These are phyloP conservation scores for Gentiana straminea DNA, from an alignment of 257 asterid genomes.

Conservation along the genomic window DNA sequence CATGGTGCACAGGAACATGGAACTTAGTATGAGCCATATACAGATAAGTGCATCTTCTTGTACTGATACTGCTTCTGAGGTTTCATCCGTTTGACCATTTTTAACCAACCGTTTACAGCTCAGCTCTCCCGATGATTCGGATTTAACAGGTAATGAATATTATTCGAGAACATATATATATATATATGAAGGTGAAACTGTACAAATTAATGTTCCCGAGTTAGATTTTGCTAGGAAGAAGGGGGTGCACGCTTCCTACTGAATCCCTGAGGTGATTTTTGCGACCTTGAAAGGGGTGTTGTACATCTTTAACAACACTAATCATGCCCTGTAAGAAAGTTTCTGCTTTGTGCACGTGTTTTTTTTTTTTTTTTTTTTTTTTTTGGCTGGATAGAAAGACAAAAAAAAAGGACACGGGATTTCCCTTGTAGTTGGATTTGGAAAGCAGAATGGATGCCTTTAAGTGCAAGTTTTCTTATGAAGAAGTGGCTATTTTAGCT, in stretches of 20 bases:
- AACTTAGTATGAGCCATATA: constrained; percentile 28
- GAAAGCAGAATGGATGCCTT: too few species aligned
- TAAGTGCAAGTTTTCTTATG: too few species aligned
- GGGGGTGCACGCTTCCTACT: constrained; percentile 3
- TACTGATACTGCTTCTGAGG: constrained; percentile 13
- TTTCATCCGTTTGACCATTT: constrained; percentile 10
- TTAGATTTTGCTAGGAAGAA: constrained; percentile 7
- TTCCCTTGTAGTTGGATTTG: too few species aligned
- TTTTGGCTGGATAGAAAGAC: too few species aligned
- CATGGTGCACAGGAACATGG: constrained; percentile 67
- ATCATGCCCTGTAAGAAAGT: too few species aligned
- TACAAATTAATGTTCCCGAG: constrained; percentile 5
- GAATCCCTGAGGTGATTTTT: constrained; percentile 18
- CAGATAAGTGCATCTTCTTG: constrained; percentile 30
- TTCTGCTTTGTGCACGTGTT: too few species aligned
- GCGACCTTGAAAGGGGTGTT: constrained; percentile 15
- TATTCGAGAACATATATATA: not conserved
- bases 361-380: too few species aligned
- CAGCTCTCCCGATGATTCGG: not conserved
- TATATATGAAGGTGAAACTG: constrained; percentile 4
- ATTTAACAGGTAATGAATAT: not conserved
- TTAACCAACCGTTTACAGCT: constrained; percentile 2
- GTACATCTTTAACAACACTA: constrained; percentile 14
- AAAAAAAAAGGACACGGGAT: too few species aligned
- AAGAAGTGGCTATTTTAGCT: too few species aligned